Conservation (phyloP, 1,284 basidiomycete species). For the Grifola frondosa region DNA sequence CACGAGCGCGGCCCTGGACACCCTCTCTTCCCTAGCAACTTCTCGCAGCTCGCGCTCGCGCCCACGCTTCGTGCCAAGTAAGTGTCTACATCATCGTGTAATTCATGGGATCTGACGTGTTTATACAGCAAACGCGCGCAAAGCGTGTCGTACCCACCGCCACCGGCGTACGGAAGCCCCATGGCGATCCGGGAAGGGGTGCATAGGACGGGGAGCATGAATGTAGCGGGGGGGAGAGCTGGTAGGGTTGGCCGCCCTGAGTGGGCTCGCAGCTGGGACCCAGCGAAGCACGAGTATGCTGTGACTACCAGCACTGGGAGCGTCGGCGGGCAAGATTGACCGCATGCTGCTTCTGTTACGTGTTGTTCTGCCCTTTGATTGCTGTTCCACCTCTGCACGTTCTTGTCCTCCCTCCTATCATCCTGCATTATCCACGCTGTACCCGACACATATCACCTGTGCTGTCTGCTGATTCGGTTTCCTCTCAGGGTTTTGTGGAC, state of each 20-base stretch:
- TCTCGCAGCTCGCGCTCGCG: conserved; percentile 55
- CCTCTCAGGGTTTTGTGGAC: too few relatives aligned
- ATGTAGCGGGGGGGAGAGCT: conserved; percentile 10
- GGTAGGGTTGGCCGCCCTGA: conserved; percentile 24
- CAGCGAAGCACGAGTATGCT: conserved; percentile 35
- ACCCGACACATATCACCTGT: too few relatives aligned
- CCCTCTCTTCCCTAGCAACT: conserved; percentile 61
- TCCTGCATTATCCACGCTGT: too few relatives aligned
- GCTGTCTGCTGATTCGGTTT: too few relatives aligned
- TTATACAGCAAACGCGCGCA: conserved; percentile 20
- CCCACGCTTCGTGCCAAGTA: conserved; percentile 61
- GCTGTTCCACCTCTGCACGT: too few relatives aligned
- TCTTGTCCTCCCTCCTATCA: too few relatives aligned
- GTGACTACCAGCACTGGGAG: conserved; percentile 35
- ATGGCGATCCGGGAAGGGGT: conserved; percentile 22
- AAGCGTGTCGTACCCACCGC: conserved; percentile 31
- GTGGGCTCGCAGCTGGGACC: conserved; percentile 37
- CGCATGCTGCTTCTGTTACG: too few relatives aligned
- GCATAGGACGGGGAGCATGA: conserved; percentile 13
- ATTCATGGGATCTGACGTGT: background rate
- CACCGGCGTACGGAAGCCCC: conserved; percentile 26
- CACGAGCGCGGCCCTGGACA: conserved; percentile 58
- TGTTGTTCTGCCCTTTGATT: too few relatives aligned
- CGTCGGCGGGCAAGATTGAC: conserved; percentile 21
- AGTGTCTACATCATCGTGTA: conserved; percentile 23